Conservation (phyloP, 2,329 filamentous ascomycete species). For the Cyphellophora europaea region DNA sequence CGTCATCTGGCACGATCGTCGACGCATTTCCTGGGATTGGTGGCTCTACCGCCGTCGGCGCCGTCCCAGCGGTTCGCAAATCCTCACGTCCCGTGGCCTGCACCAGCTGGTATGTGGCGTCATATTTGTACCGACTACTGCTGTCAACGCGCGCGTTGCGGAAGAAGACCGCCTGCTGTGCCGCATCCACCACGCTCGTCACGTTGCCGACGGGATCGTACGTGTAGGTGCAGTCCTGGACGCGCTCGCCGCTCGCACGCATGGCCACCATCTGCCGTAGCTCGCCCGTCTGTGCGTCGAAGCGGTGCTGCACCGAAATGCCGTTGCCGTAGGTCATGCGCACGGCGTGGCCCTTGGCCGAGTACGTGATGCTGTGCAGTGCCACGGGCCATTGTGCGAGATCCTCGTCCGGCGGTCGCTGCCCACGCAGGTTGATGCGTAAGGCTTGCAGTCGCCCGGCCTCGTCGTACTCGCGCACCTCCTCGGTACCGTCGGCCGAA, state of each 20-base stretch:
- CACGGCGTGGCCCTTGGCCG: not conserved
- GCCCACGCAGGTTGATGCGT: not conserved
- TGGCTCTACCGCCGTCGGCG: too few relatives aligned
- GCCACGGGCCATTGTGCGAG: not conserved
- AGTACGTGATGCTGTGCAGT: not conserved
- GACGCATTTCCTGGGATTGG: too few relatives aligned
- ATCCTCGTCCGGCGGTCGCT: not conserved
- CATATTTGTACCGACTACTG: constrained; percentile 11
- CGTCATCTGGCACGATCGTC: too few relatives aligned
- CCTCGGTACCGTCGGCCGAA: not conserved
- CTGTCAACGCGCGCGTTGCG: constrained; percentile 5
- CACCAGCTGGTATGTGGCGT: constrained; percentile 13
- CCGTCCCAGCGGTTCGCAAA: too few relatives aligned
- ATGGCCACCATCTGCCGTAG: not conserved
- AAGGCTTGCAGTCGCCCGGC: not conserved
- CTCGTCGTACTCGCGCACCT: not conserved
- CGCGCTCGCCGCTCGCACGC: not conserved
- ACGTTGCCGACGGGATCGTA: constrained; percentile 7
- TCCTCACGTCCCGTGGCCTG: constrained; percentile 17
- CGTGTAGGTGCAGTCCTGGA: constrained; percentile 6
- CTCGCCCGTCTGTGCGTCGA: not conserved
- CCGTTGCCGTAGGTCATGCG: constrained; percentile 1
- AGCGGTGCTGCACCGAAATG: too few relatives aligned
- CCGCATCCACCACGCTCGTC: not conserved
- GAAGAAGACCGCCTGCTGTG: constrained; percentile 2